Percentiles rank a stretch among this genome's conserved stretches.
Conservation (phyloP, 345 rosid genomes). For the Theobroma cacao region DNA sequence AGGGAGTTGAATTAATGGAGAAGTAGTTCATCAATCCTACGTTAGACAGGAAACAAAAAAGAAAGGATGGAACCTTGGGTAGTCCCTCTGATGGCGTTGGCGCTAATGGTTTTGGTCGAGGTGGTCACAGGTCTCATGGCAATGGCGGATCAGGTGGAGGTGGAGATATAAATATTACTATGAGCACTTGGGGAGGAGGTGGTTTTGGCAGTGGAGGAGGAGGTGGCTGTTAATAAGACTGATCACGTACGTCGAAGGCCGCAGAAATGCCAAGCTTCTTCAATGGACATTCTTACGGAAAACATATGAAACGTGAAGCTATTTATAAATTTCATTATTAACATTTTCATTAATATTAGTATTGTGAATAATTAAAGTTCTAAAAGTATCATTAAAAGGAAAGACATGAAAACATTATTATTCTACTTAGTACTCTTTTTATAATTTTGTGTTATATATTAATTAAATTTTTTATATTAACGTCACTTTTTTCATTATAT, state of each 20-base stretch:
- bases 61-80: no score
- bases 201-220: background rate
- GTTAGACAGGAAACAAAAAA: no score
- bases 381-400: background rate
- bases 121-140: background rate
- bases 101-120: background rate
- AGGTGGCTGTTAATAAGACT: background rate
- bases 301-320: no score
- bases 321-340: background rate
- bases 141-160: background rate
- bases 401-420: no score
- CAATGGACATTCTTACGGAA: no score
- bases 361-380: background rate
- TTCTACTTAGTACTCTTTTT: no score
- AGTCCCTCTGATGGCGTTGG: background rate
- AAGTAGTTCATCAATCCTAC: no score
- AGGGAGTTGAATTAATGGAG: no score
- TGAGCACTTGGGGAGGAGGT: background rate
- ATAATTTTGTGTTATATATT: no score
- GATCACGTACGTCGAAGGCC: background rate
- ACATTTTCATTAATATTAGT: background rate
- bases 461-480: no score
- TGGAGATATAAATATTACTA: background rate
- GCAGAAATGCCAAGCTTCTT: background rate
- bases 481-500: no score